A percentile compares a stretch with the other conserved stretches of the same genome.
Evolutionary conservation across 129 eudicot genomes (phyloP).

Genomic region (Flaveria sonorensis): DNA sequence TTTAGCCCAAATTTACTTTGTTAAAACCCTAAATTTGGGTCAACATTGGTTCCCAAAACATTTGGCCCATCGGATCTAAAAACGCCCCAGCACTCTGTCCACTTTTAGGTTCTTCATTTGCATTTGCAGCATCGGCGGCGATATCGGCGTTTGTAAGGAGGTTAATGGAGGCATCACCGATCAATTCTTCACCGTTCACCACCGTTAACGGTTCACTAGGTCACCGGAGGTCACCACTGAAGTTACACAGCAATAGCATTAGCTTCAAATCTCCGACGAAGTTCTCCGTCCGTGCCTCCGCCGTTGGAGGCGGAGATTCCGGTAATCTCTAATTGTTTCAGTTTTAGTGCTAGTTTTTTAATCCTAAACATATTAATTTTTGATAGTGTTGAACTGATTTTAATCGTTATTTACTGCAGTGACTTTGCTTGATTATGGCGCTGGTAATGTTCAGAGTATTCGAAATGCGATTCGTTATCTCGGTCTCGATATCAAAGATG

Average conservation of each 20-base stretch:
- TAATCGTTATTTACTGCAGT: conserved; percentile 35
- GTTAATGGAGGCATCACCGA: conserved; percentile 41
- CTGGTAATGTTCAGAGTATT: conserved; percentile 94
- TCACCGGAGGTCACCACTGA: conserved; percentile 30
- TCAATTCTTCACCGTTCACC: conserved; percentile 43
- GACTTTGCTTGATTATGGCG: conserved; percentile 95
- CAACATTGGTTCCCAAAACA: not conserved
- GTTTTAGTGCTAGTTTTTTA: not conserved
- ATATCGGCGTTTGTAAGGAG: not conserved
- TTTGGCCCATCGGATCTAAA: conserved; percentile 9
- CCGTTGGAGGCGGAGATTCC: conserved; percentile 45
- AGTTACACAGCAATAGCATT: conserved; percentile 13
- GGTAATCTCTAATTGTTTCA: conserved; percentile 36
- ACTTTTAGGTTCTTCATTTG: not conserved
- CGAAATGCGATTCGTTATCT: conserved; percentile 87
- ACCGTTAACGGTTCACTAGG: conserved; percentile 4
- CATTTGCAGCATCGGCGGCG: conserved; percentile 5
- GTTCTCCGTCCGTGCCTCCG: conserved; percentile 65
- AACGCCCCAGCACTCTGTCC: not conserved
- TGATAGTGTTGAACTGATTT: not conserved
- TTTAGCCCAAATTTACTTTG: too few relatives aligned
- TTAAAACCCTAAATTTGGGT: not conserved
- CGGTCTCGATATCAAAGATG: conserved; percentile 82
- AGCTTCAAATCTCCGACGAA: conserved; percentile 42
- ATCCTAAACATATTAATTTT: not conserved